Evolutionary conservation across 768 basidiomycete genomes (phyloP), one percentile per base, ranked within the genome.

Genomic region (Tylopilus felleus): DNA sequence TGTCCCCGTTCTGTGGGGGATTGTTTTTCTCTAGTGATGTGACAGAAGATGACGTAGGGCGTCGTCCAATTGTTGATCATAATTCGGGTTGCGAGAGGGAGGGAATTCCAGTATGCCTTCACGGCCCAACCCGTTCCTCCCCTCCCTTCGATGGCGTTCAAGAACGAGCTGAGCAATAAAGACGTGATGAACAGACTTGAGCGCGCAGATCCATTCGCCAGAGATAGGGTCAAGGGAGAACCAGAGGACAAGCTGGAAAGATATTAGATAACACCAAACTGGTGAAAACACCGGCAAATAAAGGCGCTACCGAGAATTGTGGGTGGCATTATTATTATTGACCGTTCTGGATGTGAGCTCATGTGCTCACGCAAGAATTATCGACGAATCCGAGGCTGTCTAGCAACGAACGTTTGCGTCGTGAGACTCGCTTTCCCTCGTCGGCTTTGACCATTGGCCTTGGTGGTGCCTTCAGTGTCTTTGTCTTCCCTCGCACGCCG

Each of bases 31-130:
- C 17, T 6, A 4, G 27, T 44, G 12, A 22, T 22, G 12, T 45
- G 42, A 57, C 47, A 8, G 5, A 16, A 2, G 17, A 39, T 23
- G 0, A 48, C 12, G 16, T 45, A 75, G 74, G 65, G 61, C 23
- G 71, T 76, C 49, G 66, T 68, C 0, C 67, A 73, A 22, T 25
- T 70, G 16, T 53, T 71, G 44, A 75, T 76, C 57, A 66, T 74
- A 55, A 59, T 71, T 19, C 70, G 74, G 4, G 70, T 76, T 25
- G 69, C 67, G 0, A 60, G 50, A 43, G 74, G 73, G 8, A 49
- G 56, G 9, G 65, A 66, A 13, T 63, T 64, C 49, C 21, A 50
- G 4, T 19, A 51, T 25, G 22, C 49, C 0, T 52, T 51, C 2
- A 31, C 42, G 31, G 47, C 48, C 0, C 38, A 17, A 14, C n/a